Conservation (phyloP, 2,329 filamentous ascomycete genomes). For the Hawksworthiomyces lignivorus region DNA sequence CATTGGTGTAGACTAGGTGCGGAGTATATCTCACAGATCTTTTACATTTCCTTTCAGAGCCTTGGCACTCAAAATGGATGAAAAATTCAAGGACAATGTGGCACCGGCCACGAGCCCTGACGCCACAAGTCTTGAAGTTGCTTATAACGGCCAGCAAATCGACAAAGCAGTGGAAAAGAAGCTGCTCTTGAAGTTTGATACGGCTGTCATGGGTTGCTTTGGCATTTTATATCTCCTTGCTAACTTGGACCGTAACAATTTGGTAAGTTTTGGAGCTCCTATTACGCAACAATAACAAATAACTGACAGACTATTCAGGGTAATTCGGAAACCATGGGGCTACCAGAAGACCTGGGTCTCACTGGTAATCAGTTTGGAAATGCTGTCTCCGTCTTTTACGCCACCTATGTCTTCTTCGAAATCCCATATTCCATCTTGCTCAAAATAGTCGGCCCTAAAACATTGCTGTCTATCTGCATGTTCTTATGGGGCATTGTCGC, state of each 20-base stretch:
- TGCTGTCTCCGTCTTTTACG: constrained; percentile 37
- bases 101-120: too few species aligned
- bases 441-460: constrained; percentile 26
- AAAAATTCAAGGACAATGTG: too few species aligned
- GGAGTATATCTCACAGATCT: too few species aligned
- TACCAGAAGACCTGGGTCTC: constrained; percentile 26
- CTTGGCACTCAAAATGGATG: too few species aligned
- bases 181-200: constrained; percentile 12
- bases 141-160: background rate
- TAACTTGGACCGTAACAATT: constrained; percentile 24
- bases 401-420: constrained; percentile 45
- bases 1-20: too few species aligned
- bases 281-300: too few species aligned
- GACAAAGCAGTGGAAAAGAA: constrained; percentile 11
- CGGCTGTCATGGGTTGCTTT: constrained; percentile 14
- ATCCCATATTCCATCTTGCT: constrained; percentile 17
- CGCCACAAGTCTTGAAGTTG: too few species aligned
- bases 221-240: constrained; percentile 24
- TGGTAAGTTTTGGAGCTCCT: constrained; percentile 7
- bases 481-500: constrained; percentile 23
- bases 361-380: constrained; percentile 25
- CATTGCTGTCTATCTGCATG: constrained; percentile 18
- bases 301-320: too few species aligned
- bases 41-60: too few species aligned
- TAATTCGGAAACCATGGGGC: constrained; percentile 23